Base-by-base conservation (phyloP, 164 flowering plant genomes). In the Berberis vulgaris region DNA sequence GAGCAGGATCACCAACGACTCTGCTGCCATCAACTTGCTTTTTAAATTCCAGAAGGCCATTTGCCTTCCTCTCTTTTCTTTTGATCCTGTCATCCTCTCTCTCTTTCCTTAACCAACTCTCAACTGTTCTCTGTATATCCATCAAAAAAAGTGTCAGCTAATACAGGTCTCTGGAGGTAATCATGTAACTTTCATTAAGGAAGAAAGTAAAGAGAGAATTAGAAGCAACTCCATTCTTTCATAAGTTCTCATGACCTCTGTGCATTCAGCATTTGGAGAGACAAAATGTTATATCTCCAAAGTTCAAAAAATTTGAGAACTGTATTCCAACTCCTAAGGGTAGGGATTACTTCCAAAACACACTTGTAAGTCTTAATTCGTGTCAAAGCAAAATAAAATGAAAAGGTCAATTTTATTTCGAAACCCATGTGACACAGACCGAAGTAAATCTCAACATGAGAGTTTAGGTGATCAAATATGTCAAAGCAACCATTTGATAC, bases 41-140 rank as follows among this genome's bases (percentile, higher is more conserved):
- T 45, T 87, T 91, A 60, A 77, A 82, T 69, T 84, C 95, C 1
- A 85, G 74, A 61, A 93, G 92, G 41, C 96, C 93, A 7, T 54
- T 72, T 2, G 81, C 92, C 69, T 81, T 86, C 60, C 93, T 86
- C 67, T 89, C 99, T 69, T 84, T 91, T 71, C 96, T 82, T 69
- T 64, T 77, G 67, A 63, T 77, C 76, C 94, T 79, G 49, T 86
- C 87, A 57, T 91, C 97, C 11, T 91, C 97, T 63, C 91, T 86
- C 73, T 94, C 99, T 69, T 82, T 89, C 71, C 97, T 86, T 74
- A 91, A 79, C 99, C 99, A 94, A 67, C 85, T 78, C 80, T 94
- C 98, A 13, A 91, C 96, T 2, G 91, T 94, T 77, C 99, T 91
- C 98, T 93, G 77, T 65, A 68, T 52, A 49, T 55, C 54, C 53